Evolutionary conservation across 306 rosid species (phyloP).

Genomic region (Begonia fuchsioides): DNA sequence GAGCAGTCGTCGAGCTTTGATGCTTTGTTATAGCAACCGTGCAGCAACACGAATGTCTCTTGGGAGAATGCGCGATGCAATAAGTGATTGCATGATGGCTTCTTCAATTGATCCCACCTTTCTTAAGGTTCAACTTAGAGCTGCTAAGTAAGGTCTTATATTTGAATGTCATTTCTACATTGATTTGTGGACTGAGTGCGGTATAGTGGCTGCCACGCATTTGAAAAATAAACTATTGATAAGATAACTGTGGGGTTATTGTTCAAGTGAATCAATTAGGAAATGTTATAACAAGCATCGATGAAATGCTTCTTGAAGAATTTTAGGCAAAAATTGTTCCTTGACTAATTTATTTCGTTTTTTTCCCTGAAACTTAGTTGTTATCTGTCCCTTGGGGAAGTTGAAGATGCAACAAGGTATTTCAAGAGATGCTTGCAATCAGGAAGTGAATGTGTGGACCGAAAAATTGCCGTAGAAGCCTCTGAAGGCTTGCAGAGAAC

Average conservation of each 20-base stretch:
- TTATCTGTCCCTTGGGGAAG: constrained; percentile 83
- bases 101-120: constrained; percentile 69
- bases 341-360: constrained; percentile 1
- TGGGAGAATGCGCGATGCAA: constrained; percentile 82
- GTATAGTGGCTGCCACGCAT: too few species aligned
- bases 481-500: constrained; percentile 89
- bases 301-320: constrained; percentile 1
- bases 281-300: too few species aligned
- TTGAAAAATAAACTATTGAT: too few species aligned
- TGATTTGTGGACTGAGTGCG: neutral
- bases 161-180: neutral
- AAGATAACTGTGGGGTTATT: too few species aligned
- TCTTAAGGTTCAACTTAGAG: constrained; percentile 79
- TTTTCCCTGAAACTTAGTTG: constrained; percentile 30
- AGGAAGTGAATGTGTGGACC: constrained; percentile 66
- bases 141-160: constrained; percentile 74
- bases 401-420: constrained; percentile 51
- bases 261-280: too few species aligned
- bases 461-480: constrained; percentile 75
- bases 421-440: constrained; percentile 76
- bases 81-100: constrained; percentile 71
- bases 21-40: constrained; percentile 94
- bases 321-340: neutral
- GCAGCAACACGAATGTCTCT: constrained; percentile 93
- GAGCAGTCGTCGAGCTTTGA: constrained; percentile 73